Evolutionary conservation across 495 filamentous ascomycete species (phyloP).

Genomic region (Penicillium waksmanii): DNA sequence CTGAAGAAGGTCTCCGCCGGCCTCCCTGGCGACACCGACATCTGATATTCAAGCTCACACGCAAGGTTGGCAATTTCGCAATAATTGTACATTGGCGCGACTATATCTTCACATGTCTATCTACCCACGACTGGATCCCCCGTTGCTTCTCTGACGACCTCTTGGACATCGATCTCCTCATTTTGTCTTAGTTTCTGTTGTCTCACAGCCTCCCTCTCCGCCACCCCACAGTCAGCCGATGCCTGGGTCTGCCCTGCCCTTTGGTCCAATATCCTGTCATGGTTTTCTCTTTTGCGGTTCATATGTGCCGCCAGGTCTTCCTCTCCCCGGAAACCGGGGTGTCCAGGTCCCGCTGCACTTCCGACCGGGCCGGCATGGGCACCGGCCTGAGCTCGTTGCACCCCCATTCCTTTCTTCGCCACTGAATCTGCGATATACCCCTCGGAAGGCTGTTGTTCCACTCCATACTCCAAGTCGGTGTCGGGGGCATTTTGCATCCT

Average conservation of each 20-base stretch:
- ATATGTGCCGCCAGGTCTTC: constrained; percentile 42
- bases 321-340: constrained; percentile 43
- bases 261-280: constrained; percentile 45
- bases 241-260: constrained; percentile 29
- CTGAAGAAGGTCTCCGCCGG: constrained; percentile 55
- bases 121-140: constrained; percentile 35
- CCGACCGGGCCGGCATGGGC: constrained; percentile 43
- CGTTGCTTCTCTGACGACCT: constrained; percentile 32
- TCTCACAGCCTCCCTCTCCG: constrained; percentile 35
- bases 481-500: constrained; percentile 26
- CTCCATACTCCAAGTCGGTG: constrained; percentile 54
- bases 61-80: background rate
- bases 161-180: constrained; percentile 35
- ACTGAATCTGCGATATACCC: constrained; percentile 58
- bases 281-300: constrained; percentile 49
- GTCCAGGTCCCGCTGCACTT: constrained; percentile 31
- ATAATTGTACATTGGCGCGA: background rate
- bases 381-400: constrained; percentile 41
- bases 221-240: constrained; percentile 25
- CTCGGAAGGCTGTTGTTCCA: constrained; percentile 58
- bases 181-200: constrained; percentile 35
- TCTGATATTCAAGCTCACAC: background rate
- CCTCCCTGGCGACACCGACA: constrained; percentile 34
- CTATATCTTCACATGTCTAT: constrained; percentile 1
- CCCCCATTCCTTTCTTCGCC: constrained; percentile 40